phyloP scores from a whole-genome alignment of 2,329 filamentous ascomycete species.

The Penicillium sclerotiorum region DNA sequence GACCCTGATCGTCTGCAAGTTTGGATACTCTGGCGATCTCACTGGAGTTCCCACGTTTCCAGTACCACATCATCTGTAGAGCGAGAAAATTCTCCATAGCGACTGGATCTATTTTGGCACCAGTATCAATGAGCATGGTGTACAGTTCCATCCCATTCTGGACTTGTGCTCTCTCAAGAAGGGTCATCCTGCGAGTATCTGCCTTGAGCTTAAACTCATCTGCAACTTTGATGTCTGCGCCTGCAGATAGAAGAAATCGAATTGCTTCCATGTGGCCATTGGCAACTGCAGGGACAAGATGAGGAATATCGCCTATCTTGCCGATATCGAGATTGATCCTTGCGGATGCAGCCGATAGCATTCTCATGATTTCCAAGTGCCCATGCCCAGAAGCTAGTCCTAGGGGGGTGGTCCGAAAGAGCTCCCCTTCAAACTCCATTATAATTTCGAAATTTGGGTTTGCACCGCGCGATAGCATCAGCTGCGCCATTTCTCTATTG shows the following conservation, averaged over 20 bases:
- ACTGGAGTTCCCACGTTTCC: background rate
- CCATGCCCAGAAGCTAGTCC: background rate
- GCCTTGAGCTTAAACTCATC: background rate
- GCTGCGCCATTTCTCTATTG: background rate
- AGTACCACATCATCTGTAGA: background rate
- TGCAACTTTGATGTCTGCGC: background rate
- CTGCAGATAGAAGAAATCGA: background rate
- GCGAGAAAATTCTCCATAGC: background rate
- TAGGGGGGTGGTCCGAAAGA: background rate
- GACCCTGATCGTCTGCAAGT: background rate
- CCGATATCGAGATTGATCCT: background rate
- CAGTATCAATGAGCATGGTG: background rate
- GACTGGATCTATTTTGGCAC: background rate
- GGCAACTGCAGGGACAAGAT: background rate
- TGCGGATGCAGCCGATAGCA: background rate
- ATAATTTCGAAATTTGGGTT: background rate
- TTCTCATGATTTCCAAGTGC: background rate
- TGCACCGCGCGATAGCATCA: background rate
- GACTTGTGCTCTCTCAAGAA: background rate
- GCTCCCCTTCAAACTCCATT: background rate
- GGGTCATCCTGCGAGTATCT: background rate
- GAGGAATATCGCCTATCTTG: background rate
- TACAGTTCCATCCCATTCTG: background rate
- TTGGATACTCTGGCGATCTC: background rate
- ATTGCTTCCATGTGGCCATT: background rate